Base-by-base conservation (phyloP, 1,284 basidiomycete genomes). In the Tilletia walkeri region DNA sequence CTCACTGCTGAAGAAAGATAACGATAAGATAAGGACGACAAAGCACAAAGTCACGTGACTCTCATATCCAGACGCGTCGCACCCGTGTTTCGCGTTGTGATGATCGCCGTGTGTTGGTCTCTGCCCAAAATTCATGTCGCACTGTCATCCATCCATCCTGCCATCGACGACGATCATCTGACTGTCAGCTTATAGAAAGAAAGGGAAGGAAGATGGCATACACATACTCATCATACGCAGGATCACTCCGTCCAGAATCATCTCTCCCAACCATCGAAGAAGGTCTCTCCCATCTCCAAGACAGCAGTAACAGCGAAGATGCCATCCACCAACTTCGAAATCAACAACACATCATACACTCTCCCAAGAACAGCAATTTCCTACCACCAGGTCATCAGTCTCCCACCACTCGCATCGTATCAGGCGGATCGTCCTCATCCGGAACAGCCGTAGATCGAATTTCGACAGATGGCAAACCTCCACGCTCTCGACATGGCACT, bases 331-430 rank as follows among this genome's bases (percentile, higher is more conserved):
- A 41, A 16, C 56, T 30, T 30, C 24, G 24, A 30, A 30, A 30
- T 30, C 24, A 30, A 30, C 24, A 30, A 30, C 24, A 30, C 3
- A 18, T 6, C 50, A 53, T 18, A 53, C 50, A 24, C 50, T 53
- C 50, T 1, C 50, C 50, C 20, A 18, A 24, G 50, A 16, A 9
- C 50, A 9, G 50, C 50, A 63, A 63, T 38, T n/a, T 63, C 4
- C 59, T 63, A 14, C 59, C 59, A 16, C 59, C 59, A 20, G 59
- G 59, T 16, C 59, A 63, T 63, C 59, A 63, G 34, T 63, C 59
- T 4, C 59, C 59, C 12, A 63, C 59, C 9, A 41, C 59, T 16
- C 30, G 34, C 9, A 18, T 63, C 14, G 14, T 12, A 34, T 38
- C 16, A 12, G 16, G 30, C 12, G 10, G 12, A 9, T 38, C 34